These are phyloP conservation scores for Lipomyces mesembrius DNA, from an alignment of 805 yeast genomes.

Conservation along the genomic window DNA sequence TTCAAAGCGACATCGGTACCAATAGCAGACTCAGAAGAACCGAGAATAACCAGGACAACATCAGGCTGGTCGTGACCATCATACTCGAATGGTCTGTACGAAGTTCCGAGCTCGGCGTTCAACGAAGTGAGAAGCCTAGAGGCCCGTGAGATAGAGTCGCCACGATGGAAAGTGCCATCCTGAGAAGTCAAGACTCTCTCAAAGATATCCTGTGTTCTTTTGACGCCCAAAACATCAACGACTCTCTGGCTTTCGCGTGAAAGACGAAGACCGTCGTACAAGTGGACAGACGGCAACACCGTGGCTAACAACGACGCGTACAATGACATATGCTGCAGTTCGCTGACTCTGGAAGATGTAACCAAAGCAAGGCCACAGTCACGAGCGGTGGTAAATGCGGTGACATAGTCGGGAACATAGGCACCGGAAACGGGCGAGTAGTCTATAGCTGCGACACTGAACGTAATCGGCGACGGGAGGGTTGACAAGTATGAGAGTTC, in stretches of 20 bases:
- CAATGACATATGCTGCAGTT: conserved; percentile 69
- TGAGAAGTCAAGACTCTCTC: conserved; percentile 28
- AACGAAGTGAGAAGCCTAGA: conserved; percentile 50
- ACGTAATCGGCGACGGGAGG: conserved; percentile 61
- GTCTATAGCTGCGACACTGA: conserved; percentile 78
- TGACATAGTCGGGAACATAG: conserved; percentile 65
- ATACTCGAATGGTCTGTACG: conserved; percentile 69
- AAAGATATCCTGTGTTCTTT: conserved; percentile 38
- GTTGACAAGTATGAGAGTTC: conserved; percentile 44
- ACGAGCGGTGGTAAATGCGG: conserved; percentile 66
- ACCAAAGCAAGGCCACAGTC: conserved; percentile 68
- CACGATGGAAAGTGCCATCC: conserved; percentile 23
- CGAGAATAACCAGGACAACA: conserved; percentile 81
- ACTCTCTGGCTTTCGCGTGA: conserved; percentile 53
- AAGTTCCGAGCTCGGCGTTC: conserved; percentile 60
- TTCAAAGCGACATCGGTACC: conserved; percentile 53
- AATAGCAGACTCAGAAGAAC: conserved; percentile 66
- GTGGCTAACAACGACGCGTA: conserved; percentile 63
- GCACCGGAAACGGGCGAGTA: conserved; percentile 58
- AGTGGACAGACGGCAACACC: conserved; percentile 64
- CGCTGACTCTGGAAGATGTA: conserved; percentile 64
- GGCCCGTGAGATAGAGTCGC: conserved; percentile 34
- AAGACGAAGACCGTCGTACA: conserved; percentile 80
- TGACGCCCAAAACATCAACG: conserved; percentile 46
- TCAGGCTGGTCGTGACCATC: conserved; percentile 65